Base-by-base conservation (phyloP, 2,329 filamentous ascomycete species). In the Waltergamsia citrina region DNA sequence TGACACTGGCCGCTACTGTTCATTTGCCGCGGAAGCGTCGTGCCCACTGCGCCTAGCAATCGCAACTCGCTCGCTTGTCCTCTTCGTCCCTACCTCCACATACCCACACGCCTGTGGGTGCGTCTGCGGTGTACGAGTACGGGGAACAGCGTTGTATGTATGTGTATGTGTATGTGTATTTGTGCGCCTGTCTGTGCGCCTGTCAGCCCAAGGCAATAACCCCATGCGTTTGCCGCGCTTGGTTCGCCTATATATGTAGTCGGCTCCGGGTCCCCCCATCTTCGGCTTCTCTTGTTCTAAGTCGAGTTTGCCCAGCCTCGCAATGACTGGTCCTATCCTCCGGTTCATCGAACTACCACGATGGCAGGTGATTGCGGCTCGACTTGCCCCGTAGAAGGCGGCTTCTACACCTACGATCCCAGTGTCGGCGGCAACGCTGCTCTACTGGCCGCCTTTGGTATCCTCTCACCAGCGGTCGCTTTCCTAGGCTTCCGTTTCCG, bases 401-500 rank as follows among this genome's bases (percentile, higher is more conserved):
- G 55, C 35, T 64, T 62, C 39, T 56, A 63, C 35, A 40, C 43
- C 27, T 59, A 65, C 36, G 40, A 38, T n/a, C 53, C 51, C 8
- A 57, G 37, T 23, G 42, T 65, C 29, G 52, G 46, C 11, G 63
- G 60, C 27, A 67, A 64, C 42, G 54, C 47, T 20, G 42, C 60
- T 26, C 45, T 69, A 32, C 50, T 67, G 16, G 54, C 50, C 7
- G 40, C 54, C 7, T 68, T 65, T 43, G 55, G 50, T 7, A 32
- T 58, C 23, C 49, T 67, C 20, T 46, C 62, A n/a, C 56, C 63
- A 8, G 37, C 55, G 26, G 45, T 53, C 17, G 37, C 61, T 8
- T 54, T 55, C 29, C 40, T 62, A 15, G 65, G 63, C 12, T 41
- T 59, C 26, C 58, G 53, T 20, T 61, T 56, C 34, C 52, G 43